These are phyloP conservation scores for Cenchrus fungigraminus DNA, from an alignment of 176 grass and related monocot species.

Conservation along the genomic window DNA sequence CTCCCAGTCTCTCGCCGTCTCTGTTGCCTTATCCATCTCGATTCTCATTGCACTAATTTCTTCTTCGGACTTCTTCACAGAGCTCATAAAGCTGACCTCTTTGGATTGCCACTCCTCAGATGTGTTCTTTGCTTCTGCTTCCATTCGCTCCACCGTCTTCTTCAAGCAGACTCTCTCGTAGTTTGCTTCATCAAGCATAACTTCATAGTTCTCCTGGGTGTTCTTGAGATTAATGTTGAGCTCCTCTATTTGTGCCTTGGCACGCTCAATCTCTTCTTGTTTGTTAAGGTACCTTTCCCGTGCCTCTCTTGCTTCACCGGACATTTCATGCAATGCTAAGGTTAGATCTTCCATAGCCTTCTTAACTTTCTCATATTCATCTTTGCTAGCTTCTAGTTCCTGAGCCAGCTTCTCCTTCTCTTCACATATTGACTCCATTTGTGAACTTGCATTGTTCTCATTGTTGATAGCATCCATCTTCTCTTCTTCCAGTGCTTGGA, in stretches of 20 bases:
- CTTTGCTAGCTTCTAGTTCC: slow-evolving; percentile 53
- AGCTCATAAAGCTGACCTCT: slow-evolving; percentile 53
- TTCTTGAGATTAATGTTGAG: slow-evolving; percentile 59
- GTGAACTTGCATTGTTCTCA: slow-evolving; percentile 49
- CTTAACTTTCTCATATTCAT: slow-evolving; percentile 64
- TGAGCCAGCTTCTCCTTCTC: slow-evolving; percentile 58
- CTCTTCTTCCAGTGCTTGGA: slow-evolving; percentile 51
- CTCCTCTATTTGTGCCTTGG: slow-evolving; percentile 61
- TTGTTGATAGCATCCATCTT: slow-evolving; percentile 48
- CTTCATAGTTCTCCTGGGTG: slow-evolving; percentile 64
- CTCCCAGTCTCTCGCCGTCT: slow-evolving; percentile 42
- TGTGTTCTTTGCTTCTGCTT: slow-evolving; percentile 51
- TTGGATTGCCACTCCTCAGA: slow-evolving; percentile 56
- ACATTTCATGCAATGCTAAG: slow-evolving; percentile 76
- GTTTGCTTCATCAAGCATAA: slow-evolving; percentile 74
- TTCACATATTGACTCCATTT: slow-evolving; percentile 51
- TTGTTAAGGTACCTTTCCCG: slow-evolving; percentile 61
- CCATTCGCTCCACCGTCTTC: slow-evolving; percentile 62
- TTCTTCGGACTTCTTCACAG: slow-evolving; percentile 56
- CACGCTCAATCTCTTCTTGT: slow-evolving; percentile 57
- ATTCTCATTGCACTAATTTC: slow-evolving; percentile 54
- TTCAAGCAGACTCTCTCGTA: slow-evolving; percentile 67
- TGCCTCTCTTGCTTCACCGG: slow-evolving; percentile 60
- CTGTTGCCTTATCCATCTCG: slow-evolving; percentile 41
- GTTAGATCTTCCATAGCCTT: slow-evolving; percentile 81